Conservation (phyloP, 305 asterid genomes). For the Solanum aculeatissimum region DNA sequence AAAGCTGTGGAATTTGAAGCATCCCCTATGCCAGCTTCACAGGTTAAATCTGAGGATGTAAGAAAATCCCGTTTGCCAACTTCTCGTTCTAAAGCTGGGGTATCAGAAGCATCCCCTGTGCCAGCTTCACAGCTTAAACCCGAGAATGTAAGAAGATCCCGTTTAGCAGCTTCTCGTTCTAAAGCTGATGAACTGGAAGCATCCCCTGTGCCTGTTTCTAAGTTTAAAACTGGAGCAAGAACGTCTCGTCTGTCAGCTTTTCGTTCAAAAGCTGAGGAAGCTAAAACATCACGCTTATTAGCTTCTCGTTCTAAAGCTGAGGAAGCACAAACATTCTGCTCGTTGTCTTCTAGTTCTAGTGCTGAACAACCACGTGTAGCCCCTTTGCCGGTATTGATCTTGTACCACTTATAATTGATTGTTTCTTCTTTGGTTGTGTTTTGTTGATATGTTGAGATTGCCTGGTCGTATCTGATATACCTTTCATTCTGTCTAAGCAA, state of each 20-base stretch:
- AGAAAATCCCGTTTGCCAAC: background rate
- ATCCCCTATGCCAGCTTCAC: background rate
- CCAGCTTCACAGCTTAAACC: background rate
- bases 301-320: background rate
- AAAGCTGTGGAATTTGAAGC: background rate
- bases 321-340: background rate
- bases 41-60: background rate
- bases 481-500: background rate
- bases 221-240: background rate
- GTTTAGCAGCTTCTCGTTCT: background rate
- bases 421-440: background rate
- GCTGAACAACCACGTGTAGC: background rate
- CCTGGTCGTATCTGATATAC: background rate
- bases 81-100: background rate
- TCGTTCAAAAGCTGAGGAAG: background rate
- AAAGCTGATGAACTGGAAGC: background rate
- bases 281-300: background rate
- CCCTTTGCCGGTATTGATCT: background rate
- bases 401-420: background rate
- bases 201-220: slow-evolving; percentile 1
- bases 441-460: background rate
- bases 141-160: background rate
- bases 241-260: background rate
- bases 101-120: background rate
- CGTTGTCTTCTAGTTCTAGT: background rate